These are phyloP conservation scores for Trametes cubensis DNA, from an alignment of 768 basidiomycete species.

Conservation along the genomic window DNA sequence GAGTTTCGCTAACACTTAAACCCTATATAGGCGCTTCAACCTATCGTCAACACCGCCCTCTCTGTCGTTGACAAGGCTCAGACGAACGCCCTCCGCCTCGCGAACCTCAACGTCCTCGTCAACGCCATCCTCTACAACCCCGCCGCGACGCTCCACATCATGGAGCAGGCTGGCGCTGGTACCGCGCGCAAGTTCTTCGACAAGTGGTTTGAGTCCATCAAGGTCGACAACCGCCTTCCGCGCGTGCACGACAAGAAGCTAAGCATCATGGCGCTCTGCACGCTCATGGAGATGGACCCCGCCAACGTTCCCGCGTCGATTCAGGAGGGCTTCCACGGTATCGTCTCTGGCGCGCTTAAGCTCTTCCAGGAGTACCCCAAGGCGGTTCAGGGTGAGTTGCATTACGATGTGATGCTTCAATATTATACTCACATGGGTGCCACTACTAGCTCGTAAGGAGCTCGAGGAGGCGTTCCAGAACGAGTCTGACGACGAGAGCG, in stretches of 20 bases:
- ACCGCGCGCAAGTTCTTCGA: conserved; percentile 78
- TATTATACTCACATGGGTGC: background rate
- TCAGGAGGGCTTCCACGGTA: conserved; percentile 73
- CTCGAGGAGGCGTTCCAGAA: conserved; percentile 53
- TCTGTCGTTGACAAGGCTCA: conserved; percentile 60
- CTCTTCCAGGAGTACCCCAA: conserved; percentile 79
- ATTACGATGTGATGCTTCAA: background rate
- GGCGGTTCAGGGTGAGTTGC: conserved; percentile 68
- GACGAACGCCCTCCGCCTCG: conserved; percentile 67
- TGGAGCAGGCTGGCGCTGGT: conserved; percentile 64
- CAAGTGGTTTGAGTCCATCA: conserved; percentile 80
- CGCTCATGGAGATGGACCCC: conserved; percentile 72
- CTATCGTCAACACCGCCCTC: conserved; percentile 65
- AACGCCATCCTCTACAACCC: conserved; percentile 87
- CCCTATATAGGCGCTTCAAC: conserved; percentile 57
- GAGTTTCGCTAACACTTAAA: background rate
- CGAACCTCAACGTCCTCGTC: conserved; percentile 82
- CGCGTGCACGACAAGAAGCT: conserved; percentile 92
- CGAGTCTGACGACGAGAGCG: conserved; percentile 49
- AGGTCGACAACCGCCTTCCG: conserved; percentile 58
- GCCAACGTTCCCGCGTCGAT: conserved; percentile 57
- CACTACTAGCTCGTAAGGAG: conserved; percentile 54
- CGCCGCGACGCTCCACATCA: conserved; percentile 69
- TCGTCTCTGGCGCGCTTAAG: conserved; percentile 68
- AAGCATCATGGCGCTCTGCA: conserved; percentile 73